These are phyloP conservation scores for Tetrapisispora namnaoensis DNA, from an alignment of 805 yeast species.

Conservation along the genomic window DNA sequence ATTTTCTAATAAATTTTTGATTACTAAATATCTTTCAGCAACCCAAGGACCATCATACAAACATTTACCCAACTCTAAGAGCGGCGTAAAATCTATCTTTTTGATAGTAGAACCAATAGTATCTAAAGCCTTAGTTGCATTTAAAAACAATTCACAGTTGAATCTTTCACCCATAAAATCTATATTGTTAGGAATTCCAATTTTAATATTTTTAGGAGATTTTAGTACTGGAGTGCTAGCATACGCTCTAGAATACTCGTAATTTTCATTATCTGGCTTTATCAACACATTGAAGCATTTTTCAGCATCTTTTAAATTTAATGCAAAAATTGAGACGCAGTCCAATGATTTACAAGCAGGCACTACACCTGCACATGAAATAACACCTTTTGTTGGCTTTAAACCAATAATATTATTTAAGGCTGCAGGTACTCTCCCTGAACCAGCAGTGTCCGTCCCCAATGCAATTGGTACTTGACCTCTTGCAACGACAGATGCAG, in stretches of 20 bases:
- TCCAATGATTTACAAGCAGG: constrained; percentile 95
- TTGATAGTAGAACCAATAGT: constrained; percentile 50
- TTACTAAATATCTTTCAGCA: constrained; percentile 84
- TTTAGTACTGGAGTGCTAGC: constrained; percentile 56
- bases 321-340: constrained; percentile 79
- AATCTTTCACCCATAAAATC: constrained; percentile 75
- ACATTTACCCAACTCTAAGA: constrained; percentile 74
- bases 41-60: constrained; percentile 99
- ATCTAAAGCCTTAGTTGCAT: constrained; percentile 48
- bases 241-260: constrained; percentile 70
- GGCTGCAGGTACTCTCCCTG: constrained; percentile 96
- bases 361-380: constrained; percentile 85
- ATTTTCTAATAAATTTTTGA: constrained; percentile 57
- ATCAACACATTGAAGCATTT: constrained; percentile 61
- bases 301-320: constrained; percentile 78
- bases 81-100: constrained; percentile 60
- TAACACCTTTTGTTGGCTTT: constrained; percentile 84
- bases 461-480: constrained; percentile 83
- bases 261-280: constrained; percentile 52
- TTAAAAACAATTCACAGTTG: constrained; percentile 59
- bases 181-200: constrained; percentile 69
- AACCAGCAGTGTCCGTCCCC: constrained; percentile 97
- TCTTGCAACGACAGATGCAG: constrained; percentile 83
- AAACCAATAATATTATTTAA: constrained; percentile 85
- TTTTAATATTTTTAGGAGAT: constrained; percentile 48